Evolutionary conservation across 2,329 filamentous ascomycete genomes (phyloP), one percentile per base, ranked within the genome.

Genomic region (Huntiella decipiens): DNA sequence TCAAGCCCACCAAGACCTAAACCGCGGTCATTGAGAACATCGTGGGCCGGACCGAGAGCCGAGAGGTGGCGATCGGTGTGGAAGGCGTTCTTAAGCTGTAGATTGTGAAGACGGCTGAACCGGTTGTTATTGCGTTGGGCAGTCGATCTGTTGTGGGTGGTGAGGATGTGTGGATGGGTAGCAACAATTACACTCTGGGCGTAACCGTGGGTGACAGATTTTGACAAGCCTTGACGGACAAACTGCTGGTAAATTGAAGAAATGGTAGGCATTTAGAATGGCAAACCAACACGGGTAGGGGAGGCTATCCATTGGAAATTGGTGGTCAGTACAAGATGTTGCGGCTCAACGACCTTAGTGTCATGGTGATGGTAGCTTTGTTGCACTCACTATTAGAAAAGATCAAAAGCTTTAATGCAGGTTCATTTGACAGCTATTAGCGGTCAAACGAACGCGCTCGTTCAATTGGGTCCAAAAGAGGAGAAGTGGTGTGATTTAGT

Each of bases 121-220:
- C 67, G 67, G 53, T 66, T 68, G 57, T 63, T 70, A 55, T 68
- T 71, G 56, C 70, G 71, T 55, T 72, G 70, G 51, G 67, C 70
- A 57, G 76, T 79, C 56, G 71, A 72, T 54, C 74, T 70, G 61
- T 73, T 77, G 61, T 76, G 85, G 60, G 67, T 77, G 71, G 78
- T 85, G 73, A 71, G 75, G 72, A 67, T 81, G 79, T 73, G 70
- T 47, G 73, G 74, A 52, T 94, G 86, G 53, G 85, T 85, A 57
- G 86, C 88, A 59, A 91, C 91, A 66, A 98, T 86, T 66, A 96
- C 81, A 52, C 87, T 94, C 63, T 96, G 88, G 56, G 87, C 87
- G 74, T 95, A 96, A 66, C 88, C 88, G 75, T 96, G 85, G 63
- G 85, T 88, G 63, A 96, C 82, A 59, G 87, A 86, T 70, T 96